Percentiles rank a stretch among this genome's conserved stretches.
Conservation (phyloP, 805 yeast species). For the Ogataea minuta region DNA sequence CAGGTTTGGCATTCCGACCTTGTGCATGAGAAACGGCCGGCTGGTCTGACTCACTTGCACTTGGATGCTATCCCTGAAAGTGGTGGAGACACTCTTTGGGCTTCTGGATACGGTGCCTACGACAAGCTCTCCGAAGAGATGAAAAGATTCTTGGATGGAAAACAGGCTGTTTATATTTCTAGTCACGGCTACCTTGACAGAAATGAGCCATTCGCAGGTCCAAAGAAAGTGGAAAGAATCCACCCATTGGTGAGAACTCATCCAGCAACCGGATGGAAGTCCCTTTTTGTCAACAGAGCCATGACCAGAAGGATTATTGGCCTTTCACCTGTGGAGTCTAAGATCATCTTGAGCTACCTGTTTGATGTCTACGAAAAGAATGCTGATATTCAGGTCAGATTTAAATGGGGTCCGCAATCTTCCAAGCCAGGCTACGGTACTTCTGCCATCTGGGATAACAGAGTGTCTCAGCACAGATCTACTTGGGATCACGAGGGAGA, state of each 20-base stretch:
- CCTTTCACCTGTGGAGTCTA: conserved; percentile 49
- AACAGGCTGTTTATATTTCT: conserved; percentile 43
- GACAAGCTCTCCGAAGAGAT: conserved; percentile 53
- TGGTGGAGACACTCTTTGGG: conserved; percentile 60
- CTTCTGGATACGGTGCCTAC: conserved; percentile 57
- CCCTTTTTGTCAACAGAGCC: conserved; percentile 51
- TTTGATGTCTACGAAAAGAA: conserved; percentile 47
- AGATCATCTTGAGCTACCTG: conserved; percentile 42
- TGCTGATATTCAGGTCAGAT: conserved; percentile 55
- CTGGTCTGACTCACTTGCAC: conserved; percentile 54
- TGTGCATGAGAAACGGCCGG: conserved; percentile 55
- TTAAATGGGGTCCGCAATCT: conserved; percentile 44
- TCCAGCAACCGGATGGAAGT: conserved; percentile 64
- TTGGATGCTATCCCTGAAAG: conserved; percentile 47
- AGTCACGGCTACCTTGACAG: conserved; percentile 41
- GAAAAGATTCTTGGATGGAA: conserved; percentile 51
- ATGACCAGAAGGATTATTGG: conserved; percentile 54
- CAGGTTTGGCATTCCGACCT: conserved; percentile 53
- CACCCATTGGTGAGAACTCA: conserved; percentile 65
- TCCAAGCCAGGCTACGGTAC: conserved; percentile 41
- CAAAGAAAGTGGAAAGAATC: conserved; percentile 48
- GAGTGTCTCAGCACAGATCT: conserved; percentile 44
- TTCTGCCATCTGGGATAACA: conserved; percentile 50
- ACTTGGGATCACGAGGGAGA: conserved; percentile 42
- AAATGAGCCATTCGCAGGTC: conserved; percentile 45